Evolutionary conservation across 768 basidiomycete genomes (phyloP).

Genomic region (Termitomyces sp.): DNA sequence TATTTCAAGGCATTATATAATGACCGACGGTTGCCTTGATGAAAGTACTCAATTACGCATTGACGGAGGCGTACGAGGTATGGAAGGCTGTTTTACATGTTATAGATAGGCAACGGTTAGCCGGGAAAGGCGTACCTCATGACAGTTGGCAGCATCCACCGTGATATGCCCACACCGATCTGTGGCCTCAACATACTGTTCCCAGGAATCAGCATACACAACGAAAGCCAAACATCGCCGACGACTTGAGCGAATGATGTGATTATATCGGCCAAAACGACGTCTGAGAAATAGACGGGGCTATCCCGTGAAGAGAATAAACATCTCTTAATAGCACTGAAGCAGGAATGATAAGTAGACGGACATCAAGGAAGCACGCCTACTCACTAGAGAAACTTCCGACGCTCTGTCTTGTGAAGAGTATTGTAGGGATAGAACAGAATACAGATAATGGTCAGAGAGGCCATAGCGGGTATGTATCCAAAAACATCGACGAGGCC

Average conservation of each 20-base stretch:
- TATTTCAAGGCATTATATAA: slow-evolving; percentile 95
- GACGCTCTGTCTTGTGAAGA: slow-evolving; percentile 67
- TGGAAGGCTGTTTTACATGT: slow-evolving; percentile 54
- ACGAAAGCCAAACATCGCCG: slow-evolving; percentile 89
- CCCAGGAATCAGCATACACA: slow-evolving; percentile 83
- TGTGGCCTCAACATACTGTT: slow-evolving; percentile 71
- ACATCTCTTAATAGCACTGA: slow-evolving; percentile 73
- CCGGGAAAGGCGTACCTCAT: slow-evolving; percentile 64
- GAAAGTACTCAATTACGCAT: slow-evolving; percentile 81
- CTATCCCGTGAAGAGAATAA: slow-evolving; percentile 56
- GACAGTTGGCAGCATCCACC: slow-evolving; percentile 78
- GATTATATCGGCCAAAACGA: slow-evolving; percentile 91
- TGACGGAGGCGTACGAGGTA: slow-evolving; percentile 93
- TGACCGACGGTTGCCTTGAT: slow-evolving; percentile 62
- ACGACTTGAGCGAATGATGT: slow-evolving; percentile 97
- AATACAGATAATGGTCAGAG: slow-evolving; percentile 50
- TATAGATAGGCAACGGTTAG: neutral
- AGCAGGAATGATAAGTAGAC: neutral
- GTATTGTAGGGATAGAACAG: slow-evolving; percentile 69
- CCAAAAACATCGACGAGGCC: slow-evolving; percentile 70
- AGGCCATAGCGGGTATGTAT: slow-evolving; percentile 69
- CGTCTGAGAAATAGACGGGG: slow-evolving; percentile 83
- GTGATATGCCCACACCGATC: slow-evolving; percentile 53
- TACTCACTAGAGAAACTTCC: slow-evolving; percentile 75
- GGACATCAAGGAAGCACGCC: slow-evolving; percentile 3